A percentile compares a stretch with the other conserved stretches of the same genome.
phyloP scores from a whole-genome alignment of 352 stramenopile species.

The Pythium aquatile region DNA sequence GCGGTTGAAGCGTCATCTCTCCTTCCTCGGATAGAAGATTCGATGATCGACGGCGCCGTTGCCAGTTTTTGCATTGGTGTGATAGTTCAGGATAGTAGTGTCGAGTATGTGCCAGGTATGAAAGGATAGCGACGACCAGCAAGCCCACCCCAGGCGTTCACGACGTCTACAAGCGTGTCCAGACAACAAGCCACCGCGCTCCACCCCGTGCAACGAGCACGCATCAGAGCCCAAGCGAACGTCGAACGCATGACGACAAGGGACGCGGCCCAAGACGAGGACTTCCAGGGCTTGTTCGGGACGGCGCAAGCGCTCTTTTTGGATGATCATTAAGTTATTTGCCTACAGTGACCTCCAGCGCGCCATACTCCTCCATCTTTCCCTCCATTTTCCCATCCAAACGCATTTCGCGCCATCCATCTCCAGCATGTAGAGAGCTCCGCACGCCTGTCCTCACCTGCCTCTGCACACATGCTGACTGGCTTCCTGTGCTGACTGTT shows the following conservation, averaged over 20 bases:
- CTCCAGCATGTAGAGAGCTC: neutral
- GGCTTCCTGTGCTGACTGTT: neutral
- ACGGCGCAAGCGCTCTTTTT: conserved; percentile 9
- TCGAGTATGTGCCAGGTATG: conserved; percentile 41
- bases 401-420: neutral
- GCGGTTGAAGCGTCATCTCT: conserved; percentile 7
- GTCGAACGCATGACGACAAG: conserved; percentile 4
- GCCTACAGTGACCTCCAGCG: neutral
- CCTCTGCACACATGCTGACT: conserved; percentile 12
- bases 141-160: neutral
- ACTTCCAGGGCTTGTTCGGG: neutral
- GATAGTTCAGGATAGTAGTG: conserved; percentile 27
- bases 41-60: conserved; percentile 3
- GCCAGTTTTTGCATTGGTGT: conserved; percentile 11
- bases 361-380: neutral
- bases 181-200: neutral
- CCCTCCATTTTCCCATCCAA: neutral
- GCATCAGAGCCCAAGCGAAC: too few species aligned
- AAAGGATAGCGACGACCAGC: conserved; percentile 4
- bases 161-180: neutral
- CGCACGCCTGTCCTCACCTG: neutral
- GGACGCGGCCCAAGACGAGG: neutral
- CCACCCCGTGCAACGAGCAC: too few species aligned
- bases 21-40: neutral
- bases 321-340: conserved; percentile 31